These are phyloP conservation scores for Hanseniaspora valbyensis DNA, from an alignment of 805 yeast species.

Conservation along the genomic window DNA sequence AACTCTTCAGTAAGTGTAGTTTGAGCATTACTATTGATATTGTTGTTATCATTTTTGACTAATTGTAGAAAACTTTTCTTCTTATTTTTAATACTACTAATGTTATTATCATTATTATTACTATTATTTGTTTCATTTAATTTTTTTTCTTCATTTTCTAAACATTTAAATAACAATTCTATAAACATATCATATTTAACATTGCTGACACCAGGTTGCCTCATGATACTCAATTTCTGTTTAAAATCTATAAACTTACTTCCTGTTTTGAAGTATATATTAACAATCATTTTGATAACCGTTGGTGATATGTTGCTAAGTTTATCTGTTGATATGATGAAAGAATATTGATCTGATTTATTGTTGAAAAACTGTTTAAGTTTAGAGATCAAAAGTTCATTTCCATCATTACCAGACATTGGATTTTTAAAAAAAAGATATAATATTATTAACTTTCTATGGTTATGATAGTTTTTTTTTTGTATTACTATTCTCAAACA, in stretches of 20 bases:
- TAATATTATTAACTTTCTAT: too few relatives aligned
- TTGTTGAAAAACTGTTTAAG: background rate
- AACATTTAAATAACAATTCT: background rate
- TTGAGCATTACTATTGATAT: background rate
- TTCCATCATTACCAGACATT: background rate
- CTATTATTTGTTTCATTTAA: too few relatives aligned
- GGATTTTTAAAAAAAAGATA: too few relatives aligned
- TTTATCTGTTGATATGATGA: conserved; percentile 3
- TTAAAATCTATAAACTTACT: background rate
- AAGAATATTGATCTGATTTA: background rate
- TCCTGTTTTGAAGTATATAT: background rate
- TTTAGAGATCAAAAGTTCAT: background rate
- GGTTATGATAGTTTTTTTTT: too few relatives aligned
- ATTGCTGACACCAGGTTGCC: conserved; percentile 8
- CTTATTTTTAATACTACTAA: background rate
- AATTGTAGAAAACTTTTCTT: background rate
- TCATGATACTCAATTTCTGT: background rate
- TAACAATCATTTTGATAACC: conserved; percentile 2
- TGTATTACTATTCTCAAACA: too few relatives aligned
- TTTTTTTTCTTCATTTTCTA: background rate
- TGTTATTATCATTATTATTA: too few relatives aligned
- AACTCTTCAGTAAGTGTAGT: too few relatives aligned
- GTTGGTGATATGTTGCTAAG: background rate
- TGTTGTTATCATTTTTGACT: background rate
- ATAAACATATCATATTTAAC: conserved; percentile 7